Base-by-base conservation (phyloP, 805 yeast genomes). In the Clavispora asparagi region DNA sequence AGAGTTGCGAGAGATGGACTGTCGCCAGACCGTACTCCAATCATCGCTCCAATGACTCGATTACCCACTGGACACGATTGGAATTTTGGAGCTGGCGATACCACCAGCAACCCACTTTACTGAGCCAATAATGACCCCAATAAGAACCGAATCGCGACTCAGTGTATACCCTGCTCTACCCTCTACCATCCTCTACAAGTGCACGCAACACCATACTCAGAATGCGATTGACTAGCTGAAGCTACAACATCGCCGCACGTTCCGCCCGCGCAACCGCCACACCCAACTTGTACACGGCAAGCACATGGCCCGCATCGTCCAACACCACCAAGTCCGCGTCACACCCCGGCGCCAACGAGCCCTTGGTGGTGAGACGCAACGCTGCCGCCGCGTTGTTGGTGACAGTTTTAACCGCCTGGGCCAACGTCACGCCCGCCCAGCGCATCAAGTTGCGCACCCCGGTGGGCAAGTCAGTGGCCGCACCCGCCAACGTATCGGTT, bases 401-500 rank as follows among this genome's bases (percentile, higher is more conserved):
- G 39, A 73, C 80, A 4, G 81, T 70, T 52, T 73, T 67, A n/a
- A 79, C 66, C n/a, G 82, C 83, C 55, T 74, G 68, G 9, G 78
- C 74, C 46, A 79, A 64, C 5, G 75, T 52, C 25, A 78, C 62
- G 23, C 64, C 62, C 5, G 77, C 65, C 85, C 85, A 79, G 39
- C 62, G 49, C 57, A 72, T 66, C 44, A 78, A 65, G 60, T 79
- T 78, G 49, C 77, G 64, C 29, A 79, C 60, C 56, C 82, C 76
- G 43, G 69, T 69, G 25, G 78, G 73, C 43, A 79, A 68, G 28
- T 77, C 72, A 8, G 83, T 76, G n/a, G 82, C 82, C 16, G 81
- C 74, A 26, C 85, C 85, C 9, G 85, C 85, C 60, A 79, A 74
- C 8, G 82, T 80, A 44, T 72, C 68, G 9, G 83, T 78, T 29